Conservation (phyloP, 1,284 basidiomycete species). For the Meripilus lineatus region DNA sequence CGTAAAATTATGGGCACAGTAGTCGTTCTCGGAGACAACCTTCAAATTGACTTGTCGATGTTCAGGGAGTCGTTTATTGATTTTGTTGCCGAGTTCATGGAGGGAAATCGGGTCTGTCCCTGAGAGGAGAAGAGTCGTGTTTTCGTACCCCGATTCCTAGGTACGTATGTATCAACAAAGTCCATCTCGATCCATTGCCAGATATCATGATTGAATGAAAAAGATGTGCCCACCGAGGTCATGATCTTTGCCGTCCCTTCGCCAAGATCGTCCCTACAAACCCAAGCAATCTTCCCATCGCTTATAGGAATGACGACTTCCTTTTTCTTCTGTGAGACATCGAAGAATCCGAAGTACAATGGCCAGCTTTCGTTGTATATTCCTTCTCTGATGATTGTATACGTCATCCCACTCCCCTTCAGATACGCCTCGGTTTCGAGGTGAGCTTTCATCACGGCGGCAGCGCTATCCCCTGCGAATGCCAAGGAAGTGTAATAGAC, state of each 20-base stretch:
- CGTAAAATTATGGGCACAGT: conserved; percentile 19
- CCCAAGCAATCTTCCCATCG: conserved; percentile 30
- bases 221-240: conserved; percentile 14
- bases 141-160: conserved; percentile 14
- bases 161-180: not conserved
- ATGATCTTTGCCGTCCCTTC: conserved; percentile 30
- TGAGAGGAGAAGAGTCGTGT: conserved; percentile 25
- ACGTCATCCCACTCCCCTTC: conserved; percentile 30
- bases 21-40: conserved; percentile 24
- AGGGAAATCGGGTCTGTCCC: conserved; percentile 24
- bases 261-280: conserved; percentile 26
- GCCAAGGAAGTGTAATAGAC: conserved; percentile 37
- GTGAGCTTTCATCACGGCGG: conserved; percentile 34
- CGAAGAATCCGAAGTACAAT: conserved; percentile 31
- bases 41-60: conserved; percentile 17
- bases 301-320: conserved; percentile 23
- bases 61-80: conserved; percentile 19
- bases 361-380: conserved; percentile 35
- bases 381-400: conserved; percentile 34
- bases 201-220: not conserved
- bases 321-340: conserved; percentile 14
- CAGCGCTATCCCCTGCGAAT: conserved; percentile 27
- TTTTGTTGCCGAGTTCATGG: conserved; percentile 17
- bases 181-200: not conserved
- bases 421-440: conserved; percentile 32